phyloP scores from a whole-genome alignment of 2,329 filamentous ascomycete species.

The Colletotrichum spinosum region DNA sequence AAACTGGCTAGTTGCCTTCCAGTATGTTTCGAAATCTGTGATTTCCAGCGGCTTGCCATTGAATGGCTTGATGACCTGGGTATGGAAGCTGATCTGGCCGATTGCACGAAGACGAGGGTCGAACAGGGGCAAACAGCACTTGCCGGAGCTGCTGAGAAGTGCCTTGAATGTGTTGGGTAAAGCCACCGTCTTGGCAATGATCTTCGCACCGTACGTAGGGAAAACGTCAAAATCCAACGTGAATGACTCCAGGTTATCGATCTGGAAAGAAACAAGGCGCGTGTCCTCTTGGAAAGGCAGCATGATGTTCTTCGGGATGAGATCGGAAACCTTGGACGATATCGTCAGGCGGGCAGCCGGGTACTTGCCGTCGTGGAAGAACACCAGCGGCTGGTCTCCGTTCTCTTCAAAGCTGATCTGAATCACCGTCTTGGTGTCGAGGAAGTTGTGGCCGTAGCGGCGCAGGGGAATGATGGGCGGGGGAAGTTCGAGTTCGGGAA shows the following conservation, averaged over 20 bases:
- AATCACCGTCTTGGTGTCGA: constrained; percentile 96
- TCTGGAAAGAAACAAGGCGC: constrained; percentile 92
- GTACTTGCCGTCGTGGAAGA: constrained; percentile 97
- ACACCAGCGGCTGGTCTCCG: constrained; percentile 82
- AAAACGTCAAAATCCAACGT: constrained; percentile 98
- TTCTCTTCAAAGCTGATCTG: constrained; percentile 89
- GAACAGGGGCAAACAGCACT: constrained; percentile 89
- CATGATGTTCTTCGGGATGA: constrained; percentile 96
- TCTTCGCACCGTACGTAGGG: constrained; percentile 95
- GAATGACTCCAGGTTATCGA: constrained; percentile 93
- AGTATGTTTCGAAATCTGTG: constrained; percentile 98
- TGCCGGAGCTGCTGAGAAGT: constrained; percentile 78
- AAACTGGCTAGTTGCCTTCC: constrained; percentile 96
- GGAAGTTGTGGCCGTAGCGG: constrained; percentile 97
- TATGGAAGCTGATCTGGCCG: constrained; percentile 92
- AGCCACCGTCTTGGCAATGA: constrained; percentile 95
- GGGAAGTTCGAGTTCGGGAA: constrained; percentile 90
- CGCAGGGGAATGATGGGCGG: constrained; percentile 95
- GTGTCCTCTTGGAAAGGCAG: constrained; percentile 97
- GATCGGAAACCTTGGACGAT: constrained; percentile 93
- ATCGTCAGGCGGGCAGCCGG: constrained; percentile 95
- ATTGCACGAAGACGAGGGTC: constrained; percentile 92
- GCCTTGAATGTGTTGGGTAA: constrained; percentile 88
- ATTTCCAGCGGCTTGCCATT: constrained; percentile 93
- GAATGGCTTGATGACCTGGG: constrained; percentile 97